Base-by-base conservation (phyloP, 2,329 filamentous ascomycete genomes). In the Corniculantispora saksenae region DNA sequence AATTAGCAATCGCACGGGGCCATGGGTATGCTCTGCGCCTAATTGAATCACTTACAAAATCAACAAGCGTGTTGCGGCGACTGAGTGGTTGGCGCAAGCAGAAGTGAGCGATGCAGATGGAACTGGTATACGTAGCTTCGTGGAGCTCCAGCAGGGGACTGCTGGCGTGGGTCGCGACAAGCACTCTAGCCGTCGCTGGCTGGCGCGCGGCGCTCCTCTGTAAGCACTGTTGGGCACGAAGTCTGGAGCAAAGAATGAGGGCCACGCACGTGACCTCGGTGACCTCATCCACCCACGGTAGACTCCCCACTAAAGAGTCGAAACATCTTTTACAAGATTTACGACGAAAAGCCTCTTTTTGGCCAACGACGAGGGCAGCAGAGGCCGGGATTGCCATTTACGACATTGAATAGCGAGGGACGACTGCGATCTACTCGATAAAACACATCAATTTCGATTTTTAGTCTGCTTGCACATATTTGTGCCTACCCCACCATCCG, bases 231-330 rank as follows among this genome's bases (percentile, higher is more conserved):
- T n/a, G n/a, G n/a, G n/a, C n/a, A n/a, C n/a, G n/a, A n/a, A n/a
- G n/a, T n/a, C n/a, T n/a, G n/a, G n/a, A n/a, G n/a, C n/a, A 48
- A 61, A 45, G 9, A 6, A 54, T 43, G 32, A 66, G 67, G 66
- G 68, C 25, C 45, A 21, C n/a, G 9, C 66, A 73, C 72, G 72
- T 73, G 72, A 73, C 45, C 38, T n/a, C 5, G 40, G 66, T 69
- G 69, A 72, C 70, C 67, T 70, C 70, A 73, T 70, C 65, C 71
- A 67, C 67, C 67, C 67, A 69, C 65, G 54, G 63, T 58, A 35
- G 40, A 63, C 68, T 61, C 68, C 68, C 66, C 68, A 67, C 67
- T 65, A 69, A 69, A 66, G 57, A 67, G 64, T 66, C 63, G 62
- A 63, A 67, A 66, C 54, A 56, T 68, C 64, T 67, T 66, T 60